Evolutionary conservation across 176 grass and related monocot species (phyloP).

Genomic region (Carex myosuroides): DNA sequence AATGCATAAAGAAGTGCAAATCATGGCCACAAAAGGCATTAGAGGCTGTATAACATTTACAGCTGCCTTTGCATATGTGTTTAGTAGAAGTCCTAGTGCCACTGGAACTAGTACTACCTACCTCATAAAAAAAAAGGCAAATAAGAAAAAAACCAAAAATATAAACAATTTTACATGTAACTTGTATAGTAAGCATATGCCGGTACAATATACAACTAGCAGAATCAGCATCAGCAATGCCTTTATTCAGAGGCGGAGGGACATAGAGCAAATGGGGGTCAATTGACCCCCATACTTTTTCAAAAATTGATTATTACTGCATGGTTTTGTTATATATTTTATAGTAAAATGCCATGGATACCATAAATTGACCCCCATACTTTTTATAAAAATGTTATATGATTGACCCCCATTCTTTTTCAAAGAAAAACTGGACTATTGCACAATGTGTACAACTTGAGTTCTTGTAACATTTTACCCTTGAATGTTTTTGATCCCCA

Average conservation of each 20-base stretch:
- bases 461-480: too few species aligned
- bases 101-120: slow-evolving; percentile 89
- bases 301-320: too few species aligned
- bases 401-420: too few species aligned
- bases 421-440: too few species aligned
- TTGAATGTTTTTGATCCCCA: too few species aligned
- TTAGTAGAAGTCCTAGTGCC: slow-evolving; percentile 67
- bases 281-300: too few species aligned
- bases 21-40: slow-evolving; percentile 94
- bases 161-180: neutral
- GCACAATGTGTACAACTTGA: too few species aligned
- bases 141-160: neutral
- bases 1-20: slow-evolving; percentile 84
- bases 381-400: too few species aligned
- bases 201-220: neutral
- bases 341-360: too few species aligned
- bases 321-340: too few species aligned
- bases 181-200: neutral
- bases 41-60: slow-evolving; percentile 61
- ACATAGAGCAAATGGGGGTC: too few species aligned
- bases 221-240: neutral
- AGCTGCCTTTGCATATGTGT: slow-evolving; percentile 71
- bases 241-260: neutral
- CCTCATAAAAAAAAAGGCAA: slow-evolving; percentile 17
- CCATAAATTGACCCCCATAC: too few species aligned